A percentile compares a stretch with the other conserved stretches of the same genome.
Conservation (phyloP, 2,329 filamentous ascomycete genomes). For the Aureobasidium melanogenum region DNA sequence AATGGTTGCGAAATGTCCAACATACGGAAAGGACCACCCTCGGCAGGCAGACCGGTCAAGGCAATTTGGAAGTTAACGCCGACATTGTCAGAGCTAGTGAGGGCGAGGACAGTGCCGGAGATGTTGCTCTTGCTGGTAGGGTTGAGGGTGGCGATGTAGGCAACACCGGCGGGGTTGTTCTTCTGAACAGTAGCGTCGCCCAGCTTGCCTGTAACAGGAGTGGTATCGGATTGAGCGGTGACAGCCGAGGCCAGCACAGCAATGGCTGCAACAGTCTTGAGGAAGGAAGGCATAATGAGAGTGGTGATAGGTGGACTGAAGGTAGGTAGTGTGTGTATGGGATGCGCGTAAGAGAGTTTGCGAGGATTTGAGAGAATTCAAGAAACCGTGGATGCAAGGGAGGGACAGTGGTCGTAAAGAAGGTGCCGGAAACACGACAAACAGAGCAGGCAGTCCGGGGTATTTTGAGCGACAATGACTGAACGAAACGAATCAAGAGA, state of each 20-base stretch:
- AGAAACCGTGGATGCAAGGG: constrained; percentile 2
- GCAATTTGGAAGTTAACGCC: constrained; percentile 34
- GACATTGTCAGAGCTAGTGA: constrained; percentile 26
- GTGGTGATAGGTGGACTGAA: not conserved
- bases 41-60: constrained; percentile 31
- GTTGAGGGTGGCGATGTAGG: constrained; percentile 31
- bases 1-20: not conserved
- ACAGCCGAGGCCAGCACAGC: constrained; percentile 10
- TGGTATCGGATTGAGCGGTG: constrained; percentile 11
- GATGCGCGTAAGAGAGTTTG: not conserved
- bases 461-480: not conserved
- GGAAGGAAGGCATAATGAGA: constrained; percentile 2
- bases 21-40: constrained; percentile 36
- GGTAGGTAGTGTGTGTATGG: not conserved
- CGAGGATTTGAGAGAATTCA: not conserved
- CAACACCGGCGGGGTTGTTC: constrained; percentile 31
- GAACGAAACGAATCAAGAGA: constrained; percentile 2
- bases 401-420: not conserved
- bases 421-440: not conserved
- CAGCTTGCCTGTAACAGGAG: constrained; percentile 8
- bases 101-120: constrained; percentile 27
- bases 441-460: not conserved
- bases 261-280: not conserved
- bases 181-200: constrained; percentile 26
- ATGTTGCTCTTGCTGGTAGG: constrained; percentile 22